Evolutionary conservation across 139 green algal genomes (phyloP), one percentile per base, ranked within the genome.

Genomic region (Chlorokybus atmophyticus): DNA sequence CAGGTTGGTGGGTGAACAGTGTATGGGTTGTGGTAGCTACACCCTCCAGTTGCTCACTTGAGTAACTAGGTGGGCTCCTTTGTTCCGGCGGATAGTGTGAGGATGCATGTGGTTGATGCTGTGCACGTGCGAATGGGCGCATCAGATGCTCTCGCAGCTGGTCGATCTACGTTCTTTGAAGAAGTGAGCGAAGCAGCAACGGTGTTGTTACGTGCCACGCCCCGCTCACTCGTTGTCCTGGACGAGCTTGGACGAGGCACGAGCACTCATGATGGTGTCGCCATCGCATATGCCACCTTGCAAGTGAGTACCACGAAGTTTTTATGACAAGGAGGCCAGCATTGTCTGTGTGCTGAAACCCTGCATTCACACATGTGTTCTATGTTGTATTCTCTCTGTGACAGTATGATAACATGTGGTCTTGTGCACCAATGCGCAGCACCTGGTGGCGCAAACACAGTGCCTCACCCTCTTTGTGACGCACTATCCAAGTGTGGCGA

Each of bases 111-210:
- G 14, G 59, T 93, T 29, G 88, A 95, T 60, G 76, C 55, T 17
- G 65, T 97, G 17, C 81, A 75, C 64, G 90, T 80, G 1, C 81
- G 89, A 59, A 94, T 95, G 85, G 89, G 89, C 24, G 89, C 87
- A 25, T 76, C 66, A 1, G 88, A 96, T 71, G 84, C 78, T 63
- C 25, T 74, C 23, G 25, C 31, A 17, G 29, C 26, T 7, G 44
- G 56, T 24, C 48, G 57, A 6, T 83, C 72, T 44, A 89, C 79
- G 1, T 92, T 92, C 48, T 52, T 71, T 71, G 40, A 91, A 70
- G 85, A 94, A 73, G 75, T 91, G 44, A 60, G 35, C 1, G 88
- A 95, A 48, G 70, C 82, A 2, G 75, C 75, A 4, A n/a, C 28
- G 29, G 84, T 94, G 41, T 70, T 95, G 26, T 29, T 40, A 0